phyloP scores from a whole-genome alignment of 306 rosid genomes.

The Sindora glabra region DNA sequence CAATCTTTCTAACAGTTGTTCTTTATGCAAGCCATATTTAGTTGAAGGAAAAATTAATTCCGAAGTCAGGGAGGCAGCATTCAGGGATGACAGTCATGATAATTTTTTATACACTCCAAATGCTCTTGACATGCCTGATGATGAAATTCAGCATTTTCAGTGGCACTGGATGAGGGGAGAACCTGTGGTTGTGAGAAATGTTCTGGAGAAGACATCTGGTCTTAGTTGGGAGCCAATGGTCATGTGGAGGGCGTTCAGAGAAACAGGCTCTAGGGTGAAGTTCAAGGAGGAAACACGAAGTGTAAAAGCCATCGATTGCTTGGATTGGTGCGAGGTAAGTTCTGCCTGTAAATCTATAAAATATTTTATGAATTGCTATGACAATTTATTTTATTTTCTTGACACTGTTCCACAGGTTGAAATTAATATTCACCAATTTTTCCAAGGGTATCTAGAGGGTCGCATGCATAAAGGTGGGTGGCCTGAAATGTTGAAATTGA shows the following conservation, averaged over 20 bases:
- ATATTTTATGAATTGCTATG: background rate
- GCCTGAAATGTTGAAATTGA: slow-evolving; percentile 51
- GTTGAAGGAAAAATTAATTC: slow-evolving; percentile 19
- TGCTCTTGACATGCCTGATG: slow-evolving; percentile 23
- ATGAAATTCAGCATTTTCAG: slow-evolving; percentile 35
- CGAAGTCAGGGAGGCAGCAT: slow-evolving; percentile 24
- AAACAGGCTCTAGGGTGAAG: slow-evolving; percentile 31
- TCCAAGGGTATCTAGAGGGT: slow-evolving; percentile 41
- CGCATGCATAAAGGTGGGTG: slow-evolving; percentile 28
- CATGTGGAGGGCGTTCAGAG: slow-evolving; percentile 40
- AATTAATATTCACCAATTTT: slow-evolving; percentile 49
- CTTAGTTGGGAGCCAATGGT: slow-evolving; percentile 45
- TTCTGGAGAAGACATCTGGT: slow-evolving; percentile 32
- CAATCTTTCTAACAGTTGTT: slow-evolving; percentile 12
- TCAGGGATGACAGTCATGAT: slow-evolving; percentile 20
- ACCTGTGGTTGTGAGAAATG: slow-evolving; percentile 34
- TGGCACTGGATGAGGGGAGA: slow-evolving; percentile 38
- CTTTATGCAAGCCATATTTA: slow-evolving; percentile 18
- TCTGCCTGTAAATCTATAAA: background rate
- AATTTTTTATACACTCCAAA: slow-evolving; percentile 27
- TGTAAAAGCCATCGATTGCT: slow-evolving; percentile 39
- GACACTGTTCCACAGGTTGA: slow-evolving; percentile 27
- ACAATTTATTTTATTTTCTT: slow-evolving; percentile 3
- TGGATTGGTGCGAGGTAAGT: slow-evolving; percentile 49
- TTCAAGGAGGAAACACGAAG: slow-evolving; percentile 27